phyloP scores from a whole-genome alignment of 768 basidiomycete species.

The Termitomyces sp. region DNA sequence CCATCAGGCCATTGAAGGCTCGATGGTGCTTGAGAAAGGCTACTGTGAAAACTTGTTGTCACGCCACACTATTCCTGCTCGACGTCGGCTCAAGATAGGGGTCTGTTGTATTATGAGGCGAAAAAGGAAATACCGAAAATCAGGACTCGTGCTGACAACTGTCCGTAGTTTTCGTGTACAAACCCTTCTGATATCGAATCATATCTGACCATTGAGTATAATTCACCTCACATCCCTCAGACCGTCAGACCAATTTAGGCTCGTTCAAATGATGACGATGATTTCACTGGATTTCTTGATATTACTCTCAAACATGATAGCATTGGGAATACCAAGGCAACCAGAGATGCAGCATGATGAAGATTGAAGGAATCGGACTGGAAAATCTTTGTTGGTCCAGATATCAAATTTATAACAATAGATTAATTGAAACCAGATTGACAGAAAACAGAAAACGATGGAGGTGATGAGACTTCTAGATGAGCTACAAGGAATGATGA shows the following conservation, averaged over 20 bases:
- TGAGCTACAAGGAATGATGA: slow-evolving; percentile 24
- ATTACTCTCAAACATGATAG: background rate
- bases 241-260: background rate
- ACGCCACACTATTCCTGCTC: background rate
- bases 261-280: background rate
- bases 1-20: background rate
- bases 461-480: slow-evolving; percentile 19
- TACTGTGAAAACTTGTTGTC: background rate
- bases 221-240: background rate
- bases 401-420: background rate
- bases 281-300: background rate
- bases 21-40: background rate
- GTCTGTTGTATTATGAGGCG: no score
- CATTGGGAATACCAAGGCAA: background rate
- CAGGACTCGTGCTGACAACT: background rate
- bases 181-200: background rate
- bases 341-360: background rate
- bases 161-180: background rate
- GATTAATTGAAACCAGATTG: slow-evolving; percentile 7
- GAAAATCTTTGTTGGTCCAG: background rate
- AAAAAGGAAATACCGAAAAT: background rate
- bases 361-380: background rate
- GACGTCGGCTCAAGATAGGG: background rate
- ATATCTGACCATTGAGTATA: background rate
- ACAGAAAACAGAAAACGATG: slow-evolving; percentile 6